Evolutionary conservation across 345 rosid species (phyloP).

Genomic region (Pistacia integerrima): DNA sequence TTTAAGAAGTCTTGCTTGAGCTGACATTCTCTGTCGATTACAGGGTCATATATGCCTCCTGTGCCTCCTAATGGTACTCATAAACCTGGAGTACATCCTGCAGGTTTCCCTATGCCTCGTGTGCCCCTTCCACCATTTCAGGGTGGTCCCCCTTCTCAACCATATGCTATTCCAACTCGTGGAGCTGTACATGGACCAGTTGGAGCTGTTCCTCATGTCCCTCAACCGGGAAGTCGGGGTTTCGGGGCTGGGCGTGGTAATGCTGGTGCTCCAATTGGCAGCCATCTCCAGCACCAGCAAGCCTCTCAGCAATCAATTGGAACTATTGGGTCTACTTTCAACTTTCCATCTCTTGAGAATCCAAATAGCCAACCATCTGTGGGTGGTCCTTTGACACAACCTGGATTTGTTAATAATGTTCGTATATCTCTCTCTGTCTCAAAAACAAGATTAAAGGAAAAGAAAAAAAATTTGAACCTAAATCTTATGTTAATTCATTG

Average conservation of each 20-base stretch:
- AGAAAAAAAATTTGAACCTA: neutral
- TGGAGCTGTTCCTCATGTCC: slow-evolving; percentile 87
- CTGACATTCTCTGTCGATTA: slow-evolving; percentile 10
- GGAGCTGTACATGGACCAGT: slow-evolving; percentile 91
- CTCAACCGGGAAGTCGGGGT: slow-evolving; percentile 84
- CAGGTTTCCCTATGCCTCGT: slow-evolving; percentile 86
- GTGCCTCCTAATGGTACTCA: slow-evolving; percentile 88
- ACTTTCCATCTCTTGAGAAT: slow-evolving; percentile 74
- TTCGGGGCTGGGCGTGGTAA: slow-evolving; percentile 93
- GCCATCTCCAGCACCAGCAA: slow-evolving; percentile 86
- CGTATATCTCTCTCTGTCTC: slow-evolving; percentile 20
- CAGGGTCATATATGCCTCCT: slow-evolving; percentile 80
- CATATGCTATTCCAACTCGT: slow-evolving; percentile 93
- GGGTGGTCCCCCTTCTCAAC: slow-evolving; percentile 87
- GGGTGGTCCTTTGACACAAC: slow-evolving; percentile 91
- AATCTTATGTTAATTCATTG: neutral
- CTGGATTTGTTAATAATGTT: slow-evolving; percentile 86
- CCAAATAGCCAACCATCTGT: slow-evolving; percentile 92
- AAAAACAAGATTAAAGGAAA: neutral
- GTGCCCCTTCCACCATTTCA: slow-evolving; percentile 80
- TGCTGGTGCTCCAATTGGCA: slow-evolving; percentile 73
- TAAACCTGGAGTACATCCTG: slow-evolving; percentile 87
- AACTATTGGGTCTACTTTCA: slow-evolving; percentile 75
- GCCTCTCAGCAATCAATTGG: slow-evolving; percentile 77
- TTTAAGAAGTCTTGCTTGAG: neutral